Base-by-base conservation (phyloP, 2,329 filamentous ascomycete species). In the Hypoxylon sp. region DNA sequence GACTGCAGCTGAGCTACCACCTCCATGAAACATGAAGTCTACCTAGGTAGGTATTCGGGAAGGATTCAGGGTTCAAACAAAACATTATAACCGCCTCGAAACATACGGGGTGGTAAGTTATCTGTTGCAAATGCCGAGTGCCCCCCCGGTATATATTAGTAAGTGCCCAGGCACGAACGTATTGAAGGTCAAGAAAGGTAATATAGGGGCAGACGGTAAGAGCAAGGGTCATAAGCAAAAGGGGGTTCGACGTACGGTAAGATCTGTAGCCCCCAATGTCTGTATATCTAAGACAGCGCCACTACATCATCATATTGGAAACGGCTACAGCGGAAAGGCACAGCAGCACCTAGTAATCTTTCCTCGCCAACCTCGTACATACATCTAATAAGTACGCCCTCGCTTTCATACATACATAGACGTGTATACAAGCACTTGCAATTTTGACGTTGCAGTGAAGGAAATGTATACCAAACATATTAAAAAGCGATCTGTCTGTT, bases 261-360 rank as follows among this genome's bases (percentile, higher is more conserved):
- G 28, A 50, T 60, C 42, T 44, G 55, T 49, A 55, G 59, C 61
- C 60, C 60, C 60, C 64, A 67, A 67, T 2, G 11, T 48, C 50
- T 57, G 40, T 65, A 57, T 66, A 69, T 58, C 49, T 53, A 66
- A 66, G 63, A 69, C 63, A 55, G 44, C 38, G 38, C 22, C 56
- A 40, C 44, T 59, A 40, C 56, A 58, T 36, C 56, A 58, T 36
- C 40, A 54, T 51, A 45, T 64, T 18, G 42, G 55, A 54, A 49
- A 53, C 50, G 28, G 46, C 51, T 51, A 63, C 45, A 46, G 4
- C 18, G 18, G 24, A 18, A 55, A 66, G 63, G 55, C 51, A 51
- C 52, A 46, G 59, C 30, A 32, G 40, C 8, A n/a, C n/a, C n/a
- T n/a, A 24, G 22, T 32, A 32, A 30, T 30, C 18, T 18, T 44